phyloP scores from a whole-genome alignment of 2,329 filamentous ascomycete genomes.

The Scleromitrula shiraiana region DNA sequence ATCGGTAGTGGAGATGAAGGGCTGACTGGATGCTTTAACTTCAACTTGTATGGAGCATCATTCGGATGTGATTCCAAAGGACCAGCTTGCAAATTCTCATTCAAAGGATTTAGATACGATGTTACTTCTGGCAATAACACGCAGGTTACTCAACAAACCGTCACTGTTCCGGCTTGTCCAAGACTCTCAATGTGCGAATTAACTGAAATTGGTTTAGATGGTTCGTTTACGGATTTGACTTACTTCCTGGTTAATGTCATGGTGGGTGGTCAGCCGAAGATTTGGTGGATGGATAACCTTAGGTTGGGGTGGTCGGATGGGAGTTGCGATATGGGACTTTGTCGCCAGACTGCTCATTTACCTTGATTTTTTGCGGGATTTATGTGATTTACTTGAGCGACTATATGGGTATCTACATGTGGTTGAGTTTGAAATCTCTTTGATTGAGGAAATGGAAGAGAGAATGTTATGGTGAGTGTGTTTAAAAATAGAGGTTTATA shows the following conservation, averaged over 20 bases:
- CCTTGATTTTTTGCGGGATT: no score
- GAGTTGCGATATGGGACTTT: conserved; percentile 32
- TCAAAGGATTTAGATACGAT: conserved; percentile 31
- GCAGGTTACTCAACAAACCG: conserved; percentile 20
- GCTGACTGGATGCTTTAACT: conserved; percentile 30
- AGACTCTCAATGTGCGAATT: conserved; percentile 28
- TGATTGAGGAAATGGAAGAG: no score
- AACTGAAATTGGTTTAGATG: conserved; percentile 20
- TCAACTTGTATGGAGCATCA: conserved; percentile 30
- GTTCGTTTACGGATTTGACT: conserved; percentile 30
- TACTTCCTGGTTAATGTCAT: conserved; percentile 35
- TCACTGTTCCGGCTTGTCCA: conserved; percentile 28
- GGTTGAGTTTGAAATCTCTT: no score
- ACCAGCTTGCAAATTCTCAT: conserved; percentile 31
- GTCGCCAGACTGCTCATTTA: conserved; percentile 27
- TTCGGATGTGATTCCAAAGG: conserved; percentile 34
- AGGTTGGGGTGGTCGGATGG: conserved; percentile 37
- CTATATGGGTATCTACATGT: no score
- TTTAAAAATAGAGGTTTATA: no score
- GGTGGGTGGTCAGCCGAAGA: conserved; percentile 30
- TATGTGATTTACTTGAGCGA: no score
- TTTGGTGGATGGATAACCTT: conserved; percentile 42
- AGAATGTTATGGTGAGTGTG: no score
- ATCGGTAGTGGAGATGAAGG: conserved; percentile 24
- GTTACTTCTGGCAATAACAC: conserved; percentile 13